A percentile compares a stretch with the other conserved stretches of the same genome.
Conservation (phyloP, 2,329 filamentous ascomycete genomes). For the Diplocarpon rosae region DNA sequence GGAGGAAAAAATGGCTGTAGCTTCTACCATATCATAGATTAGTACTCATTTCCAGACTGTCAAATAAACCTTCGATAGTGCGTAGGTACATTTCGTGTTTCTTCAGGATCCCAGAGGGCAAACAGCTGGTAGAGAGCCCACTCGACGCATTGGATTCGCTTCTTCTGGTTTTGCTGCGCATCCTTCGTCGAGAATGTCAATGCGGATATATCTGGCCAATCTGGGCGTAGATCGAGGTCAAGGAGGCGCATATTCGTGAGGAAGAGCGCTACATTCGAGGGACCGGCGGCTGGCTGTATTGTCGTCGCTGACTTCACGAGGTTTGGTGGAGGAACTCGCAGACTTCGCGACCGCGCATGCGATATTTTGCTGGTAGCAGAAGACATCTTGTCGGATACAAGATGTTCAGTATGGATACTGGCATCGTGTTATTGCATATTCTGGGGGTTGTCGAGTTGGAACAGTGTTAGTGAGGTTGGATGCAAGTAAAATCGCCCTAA, state of each 20-base stretch:
- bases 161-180: constrained; percentile 64
- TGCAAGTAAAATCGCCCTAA: not conserved
- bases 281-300: constrained; percentile 22
- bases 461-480: not conserved
- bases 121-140: constrained; percentile 90
- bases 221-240: constrained; percentile 60
- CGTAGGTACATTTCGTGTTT: constrained; percentile 55
- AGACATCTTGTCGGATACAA: not conserved
- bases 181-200: constrained; percentile 60
- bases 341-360: constrained; percentile 14
- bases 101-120: constrained; percentile 67
- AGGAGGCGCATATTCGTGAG: constrained; percentile 76
- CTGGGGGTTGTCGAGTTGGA: not conserved
- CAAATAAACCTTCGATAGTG: not conserved
- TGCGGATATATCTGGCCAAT: constrained; percentile 69
- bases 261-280: constrained; percentile 54
- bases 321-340: constrained; percentile 18
- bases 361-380: not conserved
- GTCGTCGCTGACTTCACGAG: constrained; percentile 13
- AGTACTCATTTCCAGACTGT: not conserved
- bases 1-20: constrained; percentile 85
- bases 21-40: constrained; percentile 44
- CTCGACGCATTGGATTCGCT: constrained; percentile 71
- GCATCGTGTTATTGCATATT: not conserved
- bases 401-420: not conserved